Base-by-base conservation (phyloP, 176 grass and related monocot species). In the Neostapfia colusana region DNA sequence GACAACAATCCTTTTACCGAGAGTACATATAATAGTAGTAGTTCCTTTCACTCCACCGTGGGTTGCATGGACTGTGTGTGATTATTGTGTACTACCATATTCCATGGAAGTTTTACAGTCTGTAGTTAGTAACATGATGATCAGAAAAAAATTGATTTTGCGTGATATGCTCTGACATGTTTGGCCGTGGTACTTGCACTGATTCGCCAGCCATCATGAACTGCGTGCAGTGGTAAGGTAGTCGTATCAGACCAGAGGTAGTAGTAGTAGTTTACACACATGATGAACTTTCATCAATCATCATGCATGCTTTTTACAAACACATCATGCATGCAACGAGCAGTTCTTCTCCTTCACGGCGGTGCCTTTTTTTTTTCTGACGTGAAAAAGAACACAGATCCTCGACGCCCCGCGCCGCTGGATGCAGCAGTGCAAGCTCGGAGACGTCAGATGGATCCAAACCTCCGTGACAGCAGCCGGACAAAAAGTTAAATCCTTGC, bases 151-250 rank as follows among this genome's bases (percentile, higher is more conserved):
- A n/a, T n/a, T 72, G 67, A 66, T n/a, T n/a, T 72, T 65, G 23
- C 39, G 23, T 16, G 57, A 12, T 64, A 63, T 27, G 64, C 2
- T 24, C 8, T 27, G 34, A 28, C 26, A 39, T 74, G 69, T 31
- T 14, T 68, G 70, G 3, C 5, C 6, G 6, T 79, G 51, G 51
- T 23, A 50, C 44, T 0, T 8, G 0, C 85, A 67, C 73, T 60
- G 31, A 72, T 72, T 72, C 7, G n/a, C n/a, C n/a, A n/a, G 58
- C 46, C 64, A 77, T 82, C 73, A 77, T 66, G 42, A n/a, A 23
- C 0, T 28, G 43, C 65, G n/a, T n/a, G n/a, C n/a, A n/a, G 26
- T 26, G n/a, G 17, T 51, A 64, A 46, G 38, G 44, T 64, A 45
- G 44, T 63, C 46, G 65, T 64, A 56, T n/a, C n/a, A n/a, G n/a